Base-by-base conservation (phyloP, 805 yeast species). In the Jamesozyma rosinii region DNA sequence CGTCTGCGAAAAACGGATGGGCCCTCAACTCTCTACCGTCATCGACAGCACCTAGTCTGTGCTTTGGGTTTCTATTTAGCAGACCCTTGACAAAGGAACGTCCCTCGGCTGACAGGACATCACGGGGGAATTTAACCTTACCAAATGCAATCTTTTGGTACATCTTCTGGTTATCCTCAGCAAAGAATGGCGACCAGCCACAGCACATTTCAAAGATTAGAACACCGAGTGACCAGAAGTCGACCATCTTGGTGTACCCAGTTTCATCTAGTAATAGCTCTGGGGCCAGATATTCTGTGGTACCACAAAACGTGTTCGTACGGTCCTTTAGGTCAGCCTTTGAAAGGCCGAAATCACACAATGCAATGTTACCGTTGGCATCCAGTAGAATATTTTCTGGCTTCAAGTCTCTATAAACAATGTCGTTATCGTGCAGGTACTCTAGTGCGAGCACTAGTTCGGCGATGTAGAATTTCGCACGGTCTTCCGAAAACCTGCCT, bases 131-230 rank as follows among this genome's bases (percentile, higher is more conserved):
- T 58, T 95, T 76, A 37, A 92, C 97, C 64, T 90, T 92, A 49
- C 98, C 98, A 66, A 88, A 92, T 4, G 97, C 98, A 69, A 92
- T 92, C 67, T 92, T 92, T 69, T 90, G 92, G 68, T 92, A 92
- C 98, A 92, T 92, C 65, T 92, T 96, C 69, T 92, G 97, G 40
- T 95, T 88, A 64, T 87, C 90, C 49, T 90, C 97, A 22, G 97
- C 98, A 58, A 87, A 92, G 64, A 92, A 92, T 43, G 98, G 98
- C 4, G 95, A 84, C 98, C 97, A 92, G 41, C 98, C 98, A 68
- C 97, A 92, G 65, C 97, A 89, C 98, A 92, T 92, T 68, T 92
- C 98, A 65, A 92, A 92, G 37, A 92, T 88, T 45, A 92, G 70
- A 21, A 92, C 98, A 47, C 98, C 98, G 45, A 92, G 69, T 2